A percentile compares a stretch with the other conserved stretches of the same genome.
phyloP scores from a whole-genome alignment of 352 stramenopile genomes.

The Phytophthora parvispora region DNA sequence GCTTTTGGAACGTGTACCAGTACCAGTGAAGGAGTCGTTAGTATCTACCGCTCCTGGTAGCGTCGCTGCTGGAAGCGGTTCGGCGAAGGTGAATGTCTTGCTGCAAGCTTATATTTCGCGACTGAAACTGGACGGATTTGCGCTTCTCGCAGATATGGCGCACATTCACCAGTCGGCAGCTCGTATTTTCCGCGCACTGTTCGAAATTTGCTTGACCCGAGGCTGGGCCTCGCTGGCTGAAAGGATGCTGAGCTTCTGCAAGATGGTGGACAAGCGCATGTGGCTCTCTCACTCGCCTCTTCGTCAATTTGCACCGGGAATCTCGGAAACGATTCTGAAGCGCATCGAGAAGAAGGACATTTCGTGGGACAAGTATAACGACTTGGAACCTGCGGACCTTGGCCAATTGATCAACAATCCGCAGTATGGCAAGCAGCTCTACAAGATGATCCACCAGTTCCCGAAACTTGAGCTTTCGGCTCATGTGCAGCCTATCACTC shows the following conservation, averaged over 20 bases:
- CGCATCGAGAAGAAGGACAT: slow-evolving; percentile 99
- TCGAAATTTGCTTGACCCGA: slow-evolving; percentile 98
- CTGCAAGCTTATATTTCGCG: slow-evolving; percentile 99
- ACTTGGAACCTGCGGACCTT: slow-evolving; percentile 98
- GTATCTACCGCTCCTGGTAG: slow-evolving; percentile 52
- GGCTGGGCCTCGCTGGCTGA: slow-evolving; percentile 97
- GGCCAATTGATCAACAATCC: slow-evolving; percentile 98
- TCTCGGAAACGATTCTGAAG: slow-evolving; percentile 97
- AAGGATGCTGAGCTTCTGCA: slow-evolving; percentile 97
- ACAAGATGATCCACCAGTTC: slow-evolving; percentile 99
- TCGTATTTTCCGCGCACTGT: slow-evolving; percentile 98
- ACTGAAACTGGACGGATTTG: slow-evolving; percentile 98
- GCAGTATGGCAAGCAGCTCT: slow-evolving; percentile 98
- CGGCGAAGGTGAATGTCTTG: slow-evolving; percentile 99
- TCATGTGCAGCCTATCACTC: slow-evolving; percentile 98
- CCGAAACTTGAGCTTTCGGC: slow-evolving; percentile 97
- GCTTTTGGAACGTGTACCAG: slow-evolving; percentile 97
- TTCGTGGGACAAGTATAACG: slow-evolving; percentile 98
- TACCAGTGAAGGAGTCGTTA: slow-evolving; percentile 98
- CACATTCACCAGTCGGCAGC: slow-evolving; percentile 99
- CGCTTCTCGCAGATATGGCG: slow-evolving; percentile 98
- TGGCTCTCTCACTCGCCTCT: slow-evolving; percentile 99
- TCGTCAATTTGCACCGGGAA: slow-evolving; percentile 94
- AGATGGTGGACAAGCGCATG: slow-evolving; percentile 99
- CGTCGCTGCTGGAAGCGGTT: slow-evolving; percentile 65